phyloP scores from a whole-genome alignment of 2,329 filamentous ascomycete genomes.

The Dothistroma pini region DNA sequence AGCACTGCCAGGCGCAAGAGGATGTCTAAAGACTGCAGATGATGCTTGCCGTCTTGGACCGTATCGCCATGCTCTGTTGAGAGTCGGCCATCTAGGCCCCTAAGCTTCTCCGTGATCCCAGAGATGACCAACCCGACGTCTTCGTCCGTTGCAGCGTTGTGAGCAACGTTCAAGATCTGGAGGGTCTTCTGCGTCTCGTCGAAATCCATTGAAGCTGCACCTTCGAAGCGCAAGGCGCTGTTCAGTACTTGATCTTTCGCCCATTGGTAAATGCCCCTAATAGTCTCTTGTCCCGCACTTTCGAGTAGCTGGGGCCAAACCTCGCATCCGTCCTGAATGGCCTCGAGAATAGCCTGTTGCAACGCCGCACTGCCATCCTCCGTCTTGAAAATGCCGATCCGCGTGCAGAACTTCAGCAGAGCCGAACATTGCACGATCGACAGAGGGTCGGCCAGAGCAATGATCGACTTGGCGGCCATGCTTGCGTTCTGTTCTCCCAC shows the following conservation, averaged over 20 bases:
- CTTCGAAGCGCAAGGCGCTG: conserved; percentile 9
- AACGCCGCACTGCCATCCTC: conserved; percentile 10
- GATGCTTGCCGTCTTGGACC: not conserved
- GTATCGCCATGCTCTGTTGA: conserved; percentile 6
- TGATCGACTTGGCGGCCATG: conserved; percentile 16
- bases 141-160: conserved; percentile 16
- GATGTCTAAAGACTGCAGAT: conserved; percentile 20
- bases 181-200: conserved; percentile 20
- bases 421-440: conserved; percentile 24
- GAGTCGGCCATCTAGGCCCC: conserved; percentile 19
- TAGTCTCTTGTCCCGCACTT: conserved; percentile 33
- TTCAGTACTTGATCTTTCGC: conserved; percentile 34
- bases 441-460: conserved; percentile 21
- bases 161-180: conserved; percentile 29
- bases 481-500: not conserved
- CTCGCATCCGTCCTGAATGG: conserved; percentile 41
- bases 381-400: conserved; percentile 4
- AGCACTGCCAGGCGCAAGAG: conserved; percentile 41
- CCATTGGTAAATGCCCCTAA: conserved; percentile 29
- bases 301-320: conserved; percentile 43
- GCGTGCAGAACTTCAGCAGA: conserved; percentile 17
- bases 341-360: conserved; percentile 36
- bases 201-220: conserved; percentile 1
- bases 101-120: conserved; percentile 28
- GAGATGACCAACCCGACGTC: conserved; percentile 17